Evolutionary conservation across 805 yeast genomes (phyloP), one percentile per base, ranked within the genome.

Genomic region (Ogataea trehalophila): DNA sequence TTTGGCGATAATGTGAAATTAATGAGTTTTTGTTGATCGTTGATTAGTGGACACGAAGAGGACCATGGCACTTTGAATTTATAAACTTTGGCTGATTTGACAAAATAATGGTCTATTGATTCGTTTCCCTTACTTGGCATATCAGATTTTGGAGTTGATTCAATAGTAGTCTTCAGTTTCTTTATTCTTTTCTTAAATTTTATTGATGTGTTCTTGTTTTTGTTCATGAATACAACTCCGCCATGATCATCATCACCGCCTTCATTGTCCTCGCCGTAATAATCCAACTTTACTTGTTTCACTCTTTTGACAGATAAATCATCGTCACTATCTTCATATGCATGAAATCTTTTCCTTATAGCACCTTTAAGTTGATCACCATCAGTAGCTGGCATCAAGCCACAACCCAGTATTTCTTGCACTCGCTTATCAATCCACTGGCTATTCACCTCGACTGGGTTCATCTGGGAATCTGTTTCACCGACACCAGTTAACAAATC

Each of bases 211-310:
- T 39, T 42, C 11, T 54, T 45, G 5, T 40, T 50, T 16, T 45
- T 41, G 31, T 26, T 26, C 46, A 49, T 41, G 33, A 47, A 49
- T n/a, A 50, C 18, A 2, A 44, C 35, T 17, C 16, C 15, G 11
- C 29, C 35, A 7, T 22, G n/a, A 15, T 23, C 47, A 13, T 15
- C 29, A 4, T 46, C 29, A 15, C 42, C 41, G 13, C 41, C 47
- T n/a, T 6, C 35, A 13, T 47, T 44, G 3, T 54, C 60, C 36
- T 54, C 58, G 13, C 53, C 60, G 39, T 53, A 54, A 39, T 56
- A 54, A 37, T 37, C 37, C 17, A 56, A 35, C 36, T 43, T 49
- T 11, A 56, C 37, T 44, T 44, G 33, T 45, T 41, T 17, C 43
- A 18, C 8, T 47, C 18, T 18, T 18, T 34, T 26, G 9, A 26